Conservation (phyloP, 768 basidiomycete species). For the Mycena metata region DNA sequence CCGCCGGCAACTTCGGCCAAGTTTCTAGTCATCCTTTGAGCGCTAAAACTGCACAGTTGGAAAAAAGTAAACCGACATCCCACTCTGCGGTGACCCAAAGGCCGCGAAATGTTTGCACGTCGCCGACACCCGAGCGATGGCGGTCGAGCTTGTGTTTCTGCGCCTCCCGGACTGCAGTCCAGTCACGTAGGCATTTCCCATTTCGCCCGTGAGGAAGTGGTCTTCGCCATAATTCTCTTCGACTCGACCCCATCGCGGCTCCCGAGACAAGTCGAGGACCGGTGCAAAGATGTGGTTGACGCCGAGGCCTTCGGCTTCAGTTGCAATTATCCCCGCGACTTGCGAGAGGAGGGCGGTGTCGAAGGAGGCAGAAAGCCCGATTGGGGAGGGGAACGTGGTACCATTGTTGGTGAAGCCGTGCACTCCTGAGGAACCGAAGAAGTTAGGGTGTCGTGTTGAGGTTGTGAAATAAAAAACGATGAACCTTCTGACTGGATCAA, state of each 20-base stretch:
- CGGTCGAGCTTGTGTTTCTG: conserved; percentile 66
- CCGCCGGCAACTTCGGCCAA: conserved; percentile 75
- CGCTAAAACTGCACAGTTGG: neutral
- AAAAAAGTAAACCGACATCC: conserved; percentile 61
- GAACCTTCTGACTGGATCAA: conserved; percentile 71
- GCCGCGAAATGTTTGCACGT: conserved; percentile 84
- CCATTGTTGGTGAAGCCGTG: conserved; percentile 81
- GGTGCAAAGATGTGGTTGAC: conserved; percentile 76
- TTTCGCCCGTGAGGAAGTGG: conserved; percentile 69
- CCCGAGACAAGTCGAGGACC: conserved; percentile 75
- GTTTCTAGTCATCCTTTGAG: conserved; percentile 58
- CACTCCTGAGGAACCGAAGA: conserved; percentile 57
- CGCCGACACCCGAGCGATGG: conserved; percentile 71
- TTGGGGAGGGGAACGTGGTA: conserved; percentile 78
- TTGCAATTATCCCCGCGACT: conserved; percentile 64
- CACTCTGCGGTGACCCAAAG: conserved; percentile 77
- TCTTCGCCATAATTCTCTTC: conserved; percentile 81
- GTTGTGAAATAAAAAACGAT: neutral
- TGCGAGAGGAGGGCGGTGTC: conserved; percentile 64
- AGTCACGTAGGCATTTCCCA: conserved; percentile 73
- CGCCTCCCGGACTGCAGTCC: conserved; percentile 72
- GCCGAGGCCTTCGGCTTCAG: conserved; percentile 75
- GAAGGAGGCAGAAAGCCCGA: conserved; percentile 75
- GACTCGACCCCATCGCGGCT: conserved; percentile 78
- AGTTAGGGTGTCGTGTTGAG: neutral